Conservation (phyloP, 805 yeast genomes). For the Lipomyces yamadae region DNA sequence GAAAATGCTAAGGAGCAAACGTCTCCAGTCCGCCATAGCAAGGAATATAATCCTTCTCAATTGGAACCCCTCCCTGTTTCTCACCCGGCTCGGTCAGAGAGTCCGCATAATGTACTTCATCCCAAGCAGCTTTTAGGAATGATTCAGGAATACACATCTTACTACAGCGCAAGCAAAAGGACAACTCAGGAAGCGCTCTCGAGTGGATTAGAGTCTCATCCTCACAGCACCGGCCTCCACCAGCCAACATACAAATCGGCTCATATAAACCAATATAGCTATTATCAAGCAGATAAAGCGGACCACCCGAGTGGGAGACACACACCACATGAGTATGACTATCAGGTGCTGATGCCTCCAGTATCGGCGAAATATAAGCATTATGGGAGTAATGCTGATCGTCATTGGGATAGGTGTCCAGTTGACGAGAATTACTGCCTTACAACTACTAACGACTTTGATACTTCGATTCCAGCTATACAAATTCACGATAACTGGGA, state of each 20-base stretch:
- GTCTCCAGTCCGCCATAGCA: not conserved
- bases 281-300: not conserved
- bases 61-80: not conserved
- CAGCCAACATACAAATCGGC: not conserved
- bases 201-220: not conserved
- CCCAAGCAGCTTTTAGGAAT: not conserved
- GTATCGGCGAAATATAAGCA: not conserved
- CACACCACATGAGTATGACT: not conserved
- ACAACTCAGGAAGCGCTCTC: not conserved
- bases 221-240: not conserved
- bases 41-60: not conserved
- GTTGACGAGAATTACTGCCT: not conserved
- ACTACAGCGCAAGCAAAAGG: not conserved
- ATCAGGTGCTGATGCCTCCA: not conserved
- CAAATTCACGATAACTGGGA: not conserved
- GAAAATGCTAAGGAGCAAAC: not conserved
- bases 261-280: not conserved
- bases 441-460: not conserved
- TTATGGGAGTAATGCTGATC: not conserved
- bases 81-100: not conserved
- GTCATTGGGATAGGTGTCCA: not conserved
- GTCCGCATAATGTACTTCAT: not conserved
- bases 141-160: not conserved
- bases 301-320: not conserved
- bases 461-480: not conserved